Base-by-base conservation (phyloP, 2,329 filamentous ascomycete genomes). In the Nemania sp. region DNA sequence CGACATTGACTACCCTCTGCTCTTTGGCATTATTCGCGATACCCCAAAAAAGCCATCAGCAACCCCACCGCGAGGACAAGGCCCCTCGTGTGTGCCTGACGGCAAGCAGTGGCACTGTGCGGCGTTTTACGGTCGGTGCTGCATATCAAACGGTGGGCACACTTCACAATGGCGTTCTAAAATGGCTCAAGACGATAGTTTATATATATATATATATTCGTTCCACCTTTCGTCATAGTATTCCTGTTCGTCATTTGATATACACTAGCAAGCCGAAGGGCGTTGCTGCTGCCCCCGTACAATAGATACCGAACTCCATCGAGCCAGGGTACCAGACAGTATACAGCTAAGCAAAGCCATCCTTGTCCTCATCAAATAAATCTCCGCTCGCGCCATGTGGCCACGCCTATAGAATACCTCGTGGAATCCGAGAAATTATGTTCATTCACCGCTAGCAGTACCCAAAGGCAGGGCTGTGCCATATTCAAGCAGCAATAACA, bases 221-320 rank as follows among this genome's bases (percentile, higher is more conserved):
- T 65, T 52, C 57, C 59, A 57, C 39, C 45, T 39, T 45, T 63
- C 55, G 35, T 57, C 52, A 57, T 46, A 39, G 49, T 60, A 60
- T 59, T 63, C 59, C 49, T 61, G 20, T 51, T 62, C 57, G 58
- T 60, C 58, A 54, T 66, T 68, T 71, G 59, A 65, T 70, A 65
- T 70, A 71, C 68, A 70, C 45, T 57, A 43, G 43, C 42, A 63
- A 62, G 32, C 32, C 56, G 57, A 35, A 20, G 48, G 48, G 21
- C 34, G 37, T 53, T 54, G 58, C 42, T 39, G 15, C 55, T 18
- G 12, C 32, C 54, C 54, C 53, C 48, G 46, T 47, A 58, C 45
- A 57, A 50, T 52, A 56, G 11, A 49, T 61, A 61, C 67, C 56
- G 63, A 68, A 68, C 64, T 64, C 67, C 65, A 21, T 55, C 49